Base-by-base conservation (phyloP, 495 filamentous ascomycete species). In the Aspergillus mulundensis region DNA sequence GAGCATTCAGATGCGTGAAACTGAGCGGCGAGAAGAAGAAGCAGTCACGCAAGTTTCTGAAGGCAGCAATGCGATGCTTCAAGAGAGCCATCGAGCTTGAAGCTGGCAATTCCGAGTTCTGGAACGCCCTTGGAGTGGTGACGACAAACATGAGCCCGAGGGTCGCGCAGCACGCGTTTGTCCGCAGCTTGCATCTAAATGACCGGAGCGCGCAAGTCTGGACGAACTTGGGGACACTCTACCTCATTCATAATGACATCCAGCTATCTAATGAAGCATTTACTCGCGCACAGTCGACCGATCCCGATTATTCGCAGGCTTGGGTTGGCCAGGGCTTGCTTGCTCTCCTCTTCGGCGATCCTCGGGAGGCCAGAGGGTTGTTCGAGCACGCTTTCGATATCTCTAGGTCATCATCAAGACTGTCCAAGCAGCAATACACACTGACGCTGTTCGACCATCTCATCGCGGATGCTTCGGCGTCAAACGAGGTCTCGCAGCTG, bases 351-450 rank as follows among this genome's bases (percentile, higher is more conserved):
- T 76, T 81, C n/a, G 89, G 87, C 1, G 85, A 95, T 53, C 23
- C 66, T 0, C 81, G 80, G 56, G 90, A 97, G 68, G 91, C 94
- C 2, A 79, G 87, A 14, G 81, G 83, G 28, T 79, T 97, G 11
- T 97, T 96, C 65, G 89, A 89, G n/a, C 94, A 99, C 71, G 91
- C 93, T 5, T 92, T 95, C 73, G 94, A 95, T 58, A 95, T 99
- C 50, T 82, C 90, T 0, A 85, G 87, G 43, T 86, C 88, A 2
- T 86, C 88, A 5, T 84, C 85, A 5, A 69, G 81, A 8, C 66
- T 91, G 18, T 77, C 86, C 6, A 89, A 90, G 70, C 81, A 84
- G 39, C 87, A 88, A 66, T 97, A 91, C 61, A 76, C 88, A 0
- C 73, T 84, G 7, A 89, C 87, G 15, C 73, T 86, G 11, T 97